A percentile compares a stretch with the other conserved stretches of the same genome.
phyloP scores from a whole-genome alignment of 257 asterid species.

The Solanum gandarillasii region DNA sequence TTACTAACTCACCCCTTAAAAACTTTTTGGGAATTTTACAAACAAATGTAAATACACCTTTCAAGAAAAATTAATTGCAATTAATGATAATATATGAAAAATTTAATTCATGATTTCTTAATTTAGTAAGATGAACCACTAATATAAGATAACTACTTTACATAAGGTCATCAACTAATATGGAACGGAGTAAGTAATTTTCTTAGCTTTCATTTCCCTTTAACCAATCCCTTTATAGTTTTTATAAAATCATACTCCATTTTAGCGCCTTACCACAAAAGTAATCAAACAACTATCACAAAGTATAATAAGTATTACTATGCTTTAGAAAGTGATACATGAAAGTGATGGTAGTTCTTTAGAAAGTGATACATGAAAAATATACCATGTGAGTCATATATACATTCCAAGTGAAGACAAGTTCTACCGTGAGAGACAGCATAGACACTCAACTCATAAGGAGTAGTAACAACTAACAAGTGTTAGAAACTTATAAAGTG shows the following conservation, averaged over 20 bases:
- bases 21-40: background rate
- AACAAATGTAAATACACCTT: background rate
- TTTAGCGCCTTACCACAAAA: background rate
- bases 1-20: background rate
- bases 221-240: background rate
- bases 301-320: background rate
- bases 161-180: background rate
- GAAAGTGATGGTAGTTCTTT: too few relatives aligned
- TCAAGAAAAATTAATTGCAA: background rate
- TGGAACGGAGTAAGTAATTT: background rate
- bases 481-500: background rate
- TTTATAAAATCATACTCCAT: background rate
- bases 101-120: too few relatives aligned
- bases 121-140: too few relatives aligned
- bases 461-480: too few relatives aligned
- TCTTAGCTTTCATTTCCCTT: background rate
- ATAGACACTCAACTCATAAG: background rate
- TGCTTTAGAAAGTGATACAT: background rate
- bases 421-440: background rate
- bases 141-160: background rate
- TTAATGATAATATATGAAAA: background rate
- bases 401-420: background rate
- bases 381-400: background rate
- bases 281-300: background rate
- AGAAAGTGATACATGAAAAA: background rate